Evolutionary conservation across 306 rosid genomes (phyloP).

Genomic region (Chamaecrista fasciculata): DNA sequence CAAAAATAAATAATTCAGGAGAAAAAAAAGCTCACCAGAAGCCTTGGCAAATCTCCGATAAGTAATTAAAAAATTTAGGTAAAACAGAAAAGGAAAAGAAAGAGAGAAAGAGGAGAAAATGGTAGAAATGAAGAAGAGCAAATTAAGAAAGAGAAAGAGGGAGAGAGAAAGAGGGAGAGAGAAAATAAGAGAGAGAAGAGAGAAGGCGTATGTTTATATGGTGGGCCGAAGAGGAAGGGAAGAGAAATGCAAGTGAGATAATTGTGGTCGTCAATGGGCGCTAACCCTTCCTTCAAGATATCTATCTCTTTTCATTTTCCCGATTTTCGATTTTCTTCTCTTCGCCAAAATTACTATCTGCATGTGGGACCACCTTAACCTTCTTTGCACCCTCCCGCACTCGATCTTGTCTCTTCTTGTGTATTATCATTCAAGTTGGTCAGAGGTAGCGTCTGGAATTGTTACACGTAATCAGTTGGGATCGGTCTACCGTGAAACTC

Average conservation of each 20-base stretch:
- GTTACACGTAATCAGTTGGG: conserved; percentile 27
- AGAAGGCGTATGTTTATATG: conserved; percentile 24
- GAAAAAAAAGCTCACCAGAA: conserved; percentile 27
- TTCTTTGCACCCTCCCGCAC: conserved; percentile 18
- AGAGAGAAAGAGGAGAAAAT: background rate
- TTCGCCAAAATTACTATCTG: background rate
- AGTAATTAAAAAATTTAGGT: background rate
- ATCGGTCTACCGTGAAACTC: background rate
- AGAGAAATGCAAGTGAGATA: conserved; percentile 22
- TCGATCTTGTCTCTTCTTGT: background rate
- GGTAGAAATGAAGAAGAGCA: background rate
- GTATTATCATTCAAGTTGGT: background rate
- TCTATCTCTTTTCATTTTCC: conserved; percentile 7
- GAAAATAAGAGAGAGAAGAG: conserved; percentile 10
- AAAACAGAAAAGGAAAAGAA: background rate
- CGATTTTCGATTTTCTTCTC: too few relatives aligned
- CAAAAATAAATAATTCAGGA: background rate
- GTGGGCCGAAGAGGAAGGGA: conserved; percentile 21
- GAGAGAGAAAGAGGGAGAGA: conserved; percentile 23
- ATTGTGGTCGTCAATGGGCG: conserved; percentile 41
- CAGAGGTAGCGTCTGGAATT: background rate
- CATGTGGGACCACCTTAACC: background rate
- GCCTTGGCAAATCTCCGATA: conserved; percentile 4
- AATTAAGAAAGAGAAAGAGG: background rate
- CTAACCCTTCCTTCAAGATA: background rate